A percentile compares a stretch with the other conserved stretches of the same genome.
phyloP scores from a whole-genome alignment of 73 alveolate species.

The Paramecium tetraurelia region DNA sequence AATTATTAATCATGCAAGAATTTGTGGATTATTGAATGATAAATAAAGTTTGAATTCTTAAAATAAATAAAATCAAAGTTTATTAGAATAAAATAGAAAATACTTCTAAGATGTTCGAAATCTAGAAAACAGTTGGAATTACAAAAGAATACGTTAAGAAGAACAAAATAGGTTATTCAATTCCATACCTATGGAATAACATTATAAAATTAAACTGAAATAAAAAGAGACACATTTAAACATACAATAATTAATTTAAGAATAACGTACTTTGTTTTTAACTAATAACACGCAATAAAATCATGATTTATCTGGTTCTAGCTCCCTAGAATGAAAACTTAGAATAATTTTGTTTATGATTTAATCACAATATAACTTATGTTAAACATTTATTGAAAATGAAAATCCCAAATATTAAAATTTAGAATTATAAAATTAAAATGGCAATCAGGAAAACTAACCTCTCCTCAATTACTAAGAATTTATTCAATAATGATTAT shows the following conservation, averaged over 20 bases:
- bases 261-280: not conserved
- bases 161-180: not conserved
- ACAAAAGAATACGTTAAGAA: not conserved
- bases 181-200: not conserved
- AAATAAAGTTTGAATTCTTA: not conserved
- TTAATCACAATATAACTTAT: not conserved
- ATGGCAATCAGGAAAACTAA: not conserved
- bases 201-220: not conserved
- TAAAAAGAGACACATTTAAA: not conserved
- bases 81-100: not conserved
- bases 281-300: not conserved
- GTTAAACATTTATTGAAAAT: too few relatives aligned
- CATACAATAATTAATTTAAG: not conserved
- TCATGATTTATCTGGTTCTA: not conserved
- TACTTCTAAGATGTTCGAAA: not conserved
- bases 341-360: not conserved
- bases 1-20: not conserved
- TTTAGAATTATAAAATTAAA: not conserved
- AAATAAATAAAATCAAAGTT: not conserved
- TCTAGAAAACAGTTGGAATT: not conserved
- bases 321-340: not conserved
- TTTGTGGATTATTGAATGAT: not conserved
- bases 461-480: not conserved
- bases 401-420: not conserved
- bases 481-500: constrained; percentile 3